These are phyloP conservation scores for Yamadazyma ubonensis DNA, from an alignment of 805 yeast genomes.

Conservation along the genomic window DNA sequence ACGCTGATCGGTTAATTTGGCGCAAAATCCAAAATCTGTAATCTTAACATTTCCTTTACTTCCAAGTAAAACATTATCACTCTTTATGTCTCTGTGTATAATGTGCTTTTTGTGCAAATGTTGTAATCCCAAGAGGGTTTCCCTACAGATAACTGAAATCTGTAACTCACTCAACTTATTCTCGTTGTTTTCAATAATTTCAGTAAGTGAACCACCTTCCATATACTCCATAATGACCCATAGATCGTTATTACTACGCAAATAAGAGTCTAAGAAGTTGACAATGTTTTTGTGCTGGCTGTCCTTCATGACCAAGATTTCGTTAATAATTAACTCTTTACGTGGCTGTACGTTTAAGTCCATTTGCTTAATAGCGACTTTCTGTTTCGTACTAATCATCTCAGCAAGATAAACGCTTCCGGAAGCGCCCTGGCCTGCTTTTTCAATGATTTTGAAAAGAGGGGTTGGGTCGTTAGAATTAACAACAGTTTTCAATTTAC, in stretches of 20 bases:
- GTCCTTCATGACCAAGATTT: conserved; percentile 94
- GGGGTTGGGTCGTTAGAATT: conserved; percentile 84
- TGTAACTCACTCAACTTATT: conserved; percentile 74
- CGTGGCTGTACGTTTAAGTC: conserved; percentile 87
- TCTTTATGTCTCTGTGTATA: conserved; percentile 63
- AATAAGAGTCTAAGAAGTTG: conserved; percentile 86
- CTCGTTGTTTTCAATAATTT: conserved; percentile 87
- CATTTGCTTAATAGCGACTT: conserved; percentile 96
- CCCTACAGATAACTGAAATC: conserved; percentile 87
- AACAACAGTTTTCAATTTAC: conserved; percentile 78
- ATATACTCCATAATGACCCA: conserved; percentile 99
- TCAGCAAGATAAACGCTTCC: conserved; percentile 92
- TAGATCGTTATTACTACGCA: conserved; percentile 73
- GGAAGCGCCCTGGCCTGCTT: conserved; percentile 97
- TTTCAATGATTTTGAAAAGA: conserved; percentile 69
- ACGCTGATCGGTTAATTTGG: conserved; percentile 71
- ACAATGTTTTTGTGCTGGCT: conserved; percentile 93
- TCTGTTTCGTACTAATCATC: conserved; percentile 53
- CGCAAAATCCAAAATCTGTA: conserved; percentile 55
- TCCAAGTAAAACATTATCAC: conserved; percentile 46
- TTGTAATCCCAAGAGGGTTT: conserved; percentile 86
- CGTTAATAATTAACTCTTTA: conserved; percentile 93
- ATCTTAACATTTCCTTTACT: conserved; percentile 45
- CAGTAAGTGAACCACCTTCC: conserved; percentile 98
- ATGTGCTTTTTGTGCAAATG: conserved; percentile 90